Base-by-base conservation (phyloP, 495 filamentous ascomycete species). In the Daldinia concentrica region DNA sequence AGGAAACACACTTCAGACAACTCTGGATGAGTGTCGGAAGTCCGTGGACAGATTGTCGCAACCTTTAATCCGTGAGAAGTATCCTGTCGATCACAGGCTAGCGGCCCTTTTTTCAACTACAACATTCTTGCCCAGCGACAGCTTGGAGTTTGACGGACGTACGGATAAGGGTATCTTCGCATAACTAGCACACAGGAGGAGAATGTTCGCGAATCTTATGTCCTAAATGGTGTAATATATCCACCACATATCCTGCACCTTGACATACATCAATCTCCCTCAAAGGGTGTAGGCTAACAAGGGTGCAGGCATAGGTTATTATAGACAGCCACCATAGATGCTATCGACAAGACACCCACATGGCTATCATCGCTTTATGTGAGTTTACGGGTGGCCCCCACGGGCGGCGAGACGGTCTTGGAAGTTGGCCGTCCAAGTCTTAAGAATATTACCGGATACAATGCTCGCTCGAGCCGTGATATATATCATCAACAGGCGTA, bases 11-110 rank as follows among this genome's bases (percentile, higher is more conserved):
- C 24, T n/a, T 50, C n/a, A 58, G 17, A 3, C 52, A 62, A 50
- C 32, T 66, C 37, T 51, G 45, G 62, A 64, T 14, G 62, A 63
- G 65, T 50, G 27, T 58, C 71, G 71, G 71, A 73, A 66, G 57
- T 73, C 71, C 71, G 71, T 59, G 15, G 43, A 37, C 29, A 37
- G 22, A 45, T 62, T 36, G 37, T 65, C 19, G n/a, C 15, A 41
- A 50, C 11, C 34, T 61, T 15, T 15, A 48, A n/a, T 37, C 29
- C 26, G 12, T 17, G 4, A 57, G 54, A 30, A 32, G 48, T 14
- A 36, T 14, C 26, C 22, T 15, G 30, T 59, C 30, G 14, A 55
- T 26, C 8, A 60, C 12, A 34, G 39, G 27, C 37, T 57, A 48
- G 15, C 22, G 27, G 43, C 12, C 15, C 58, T 55, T 56, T 15